These are phyloP conservation scores for Populus tomentosa DNA, from an alignment of 441 rosid species.

Conservation along the genomic window DNA sequence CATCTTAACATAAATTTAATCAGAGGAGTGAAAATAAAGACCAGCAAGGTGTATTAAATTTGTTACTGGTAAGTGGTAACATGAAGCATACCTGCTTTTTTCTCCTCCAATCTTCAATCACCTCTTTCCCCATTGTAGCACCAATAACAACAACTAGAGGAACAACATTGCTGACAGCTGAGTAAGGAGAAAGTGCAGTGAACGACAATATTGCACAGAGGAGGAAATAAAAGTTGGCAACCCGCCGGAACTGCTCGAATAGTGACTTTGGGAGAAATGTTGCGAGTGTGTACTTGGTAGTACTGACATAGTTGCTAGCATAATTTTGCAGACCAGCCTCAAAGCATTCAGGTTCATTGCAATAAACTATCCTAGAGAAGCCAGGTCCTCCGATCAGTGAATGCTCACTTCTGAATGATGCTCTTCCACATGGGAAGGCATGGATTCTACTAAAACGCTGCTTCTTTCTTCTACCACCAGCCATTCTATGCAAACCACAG, in stretches of 20 bases:
- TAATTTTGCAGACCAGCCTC: conserved; percentile 52
- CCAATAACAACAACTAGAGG: conserved; percentile 78
- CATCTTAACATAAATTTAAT: background rate
- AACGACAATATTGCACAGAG: conserved; percentile 71
- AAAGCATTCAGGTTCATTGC: conserved; percentile 70
- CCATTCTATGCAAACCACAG: conserved; percentile 27
- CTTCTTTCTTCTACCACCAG: conserved; percentile 49
- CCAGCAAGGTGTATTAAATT: background rate
- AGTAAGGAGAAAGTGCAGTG: conserved; percentile 78
- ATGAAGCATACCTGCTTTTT: conserved; percentile 57
- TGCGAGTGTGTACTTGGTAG: conserved; percentile 74
- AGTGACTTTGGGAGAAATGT: conserved; percentile 83
- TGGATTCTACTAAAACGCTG: conserved; percentile 63
- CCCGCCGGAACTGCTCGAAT: conserved; percentile 95
- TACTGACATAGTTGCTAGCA: conserved; percentile 60
- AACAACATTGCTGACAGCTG: conserved; percentile 65
- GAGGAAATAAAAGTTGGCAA: conserved; percentile 86
- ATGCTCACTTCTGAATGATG: conserved; percentile 67
- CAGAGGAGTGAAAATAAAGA: background rate
- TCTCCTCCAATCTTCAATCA: conserved; percentile 82
- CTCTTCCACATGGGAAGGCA: conserved; percentile 62
- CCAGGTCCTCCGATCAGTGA: conserved; percentile 95
- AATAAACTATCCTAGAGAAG: conserved; percentile 74
- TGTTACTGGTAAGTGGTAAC: background rate
- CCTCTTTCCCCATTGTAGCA: conserved; percentile 88